These are phyloP conservation scores for Fusarium neocosmosporiellum DNA, from an alignment of 2,329 filamentous ascomycete genomes.

Conservation along the genomic window DNA sequence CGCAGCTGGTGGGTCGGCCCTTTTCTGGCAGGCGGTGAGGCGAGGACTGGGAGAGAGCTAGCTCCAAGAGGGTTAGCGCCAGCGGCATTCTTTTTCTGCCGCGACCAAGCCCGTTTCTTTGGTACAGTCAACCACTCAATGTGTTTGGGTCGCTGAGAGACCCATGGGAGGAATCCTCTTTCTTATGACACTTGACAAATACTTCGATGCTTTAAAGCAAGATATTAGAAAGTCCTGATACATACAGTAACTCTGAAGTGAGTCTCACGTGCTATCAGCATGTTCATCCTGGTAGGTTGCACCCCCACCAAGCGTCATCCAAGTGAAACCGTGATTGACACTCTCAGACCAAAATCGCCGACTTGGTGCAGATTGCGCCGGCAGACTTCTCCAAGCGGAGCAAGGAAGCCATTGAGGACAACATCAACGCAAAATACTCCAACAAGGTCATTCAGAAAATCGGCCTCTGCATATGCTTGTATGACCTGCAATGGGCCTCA, in stretches of 20 bases:
- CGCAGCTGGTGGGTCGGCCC: background rate
- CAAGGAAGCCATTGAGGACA: conserved; percentile 89
- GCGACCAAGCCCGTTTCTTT: conserved; percentile 11
- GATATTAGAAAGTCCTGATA: background rate
- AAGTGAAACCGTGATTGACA: conserved; percentile 22
- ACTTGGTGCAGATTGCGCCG: conserved; percentile 92
- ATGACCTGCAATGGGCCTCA: conserved; percentile 88
- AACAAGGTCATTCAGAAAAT: conserved; percentile 94
- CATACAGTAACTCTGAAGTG: background rate
- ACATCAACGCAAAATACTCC: conserved; percentile 96
- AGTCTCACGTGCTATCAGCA: conserved; percentile 36
- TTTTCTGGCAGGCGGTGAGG: conserved; percentile 13
- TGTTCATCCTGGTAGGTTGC: conserved; percentile 63
- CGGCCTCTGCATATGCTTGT: conserved; percentile 92
- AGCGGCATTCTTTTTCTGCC: conserved; percentile 41
- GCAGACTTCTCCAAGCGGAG: conserved; percentile 88
- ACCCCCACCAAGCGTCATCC: conserved; percentile 16
- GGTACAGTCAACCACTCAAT: conserved; percentile 10
- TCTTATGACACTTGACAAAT: conserved; percentile 1
- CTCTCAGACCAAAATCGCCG: conserved; percentile 86
- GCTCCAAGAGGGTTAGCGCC: conserved; percentile 3
- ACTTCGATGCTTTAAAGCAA: background rate
- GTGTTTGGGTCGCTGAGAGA: background rate
- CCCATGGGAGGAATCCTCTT: background rate
- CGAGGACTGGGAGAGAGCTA: rapidly evolving